Base-by-base conservation (phyloP, 495 filamentous ascomycete species). In the Penicillium antarcticum region DNA sequence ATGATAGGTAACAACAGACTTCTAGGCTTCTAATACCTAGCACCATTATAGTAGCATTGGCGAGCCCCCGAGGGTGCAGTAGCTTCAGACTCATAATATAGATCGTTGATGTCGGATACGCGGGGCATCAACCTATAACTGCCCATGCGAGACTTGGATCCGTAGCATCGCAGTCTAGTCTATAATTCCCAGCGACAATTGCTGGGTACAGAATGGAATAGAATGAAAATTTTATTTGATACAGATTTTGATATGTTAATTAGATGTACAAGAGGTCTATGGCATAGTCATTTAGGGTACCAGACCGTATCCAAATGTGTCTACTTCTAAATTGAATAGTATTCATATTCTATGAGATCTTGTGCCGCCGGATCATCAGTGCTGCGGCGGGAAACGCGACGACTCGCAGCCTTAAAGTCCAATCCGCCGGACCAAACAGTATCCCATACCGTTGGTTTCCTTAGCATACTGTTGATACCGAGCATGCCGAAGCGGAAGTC, bases 401-500 rank as follows among this genome's bases (percentile, higher is more conserved):
- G 36, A 3, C 43, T 45, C 10, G 39, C 42, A n/a, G 46, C 33
- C 17, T 52, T 18, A 14, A 70, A 70, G n/a, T 48, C 43, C 1
- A 34, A 26, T 1, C 52, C 18, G 2, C 67, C 48, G 23, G 56
- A 49, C 72, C 72, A 75, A 2, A 53, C 67, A 3, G 38, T 0
- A 16, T 64, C 53, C 72, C 72, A 75, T 5, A 56, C 43, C 1
- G 40, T 3, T 1, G 65, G 56, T 17, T 68, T 40, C 23, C 55
- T 51, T 1, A 72, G 24, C 1, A 42, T 34, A 33, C 45, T 58
- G 1, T 53, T 39, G 14, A 40, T 14, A 16, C 57, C 57, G 34
- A 77, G 55, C 7, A 55, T 42, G 11, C 69, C 72, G 19, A 67
- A 55, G 12, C 67, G 65, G 60, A 77, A 77, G 43, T 70, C 69